These are phyloP conservation scores for Solanum hybrid DNA, from an alignment of 305 asterid species.

Conservation along the genomic window DNA sequence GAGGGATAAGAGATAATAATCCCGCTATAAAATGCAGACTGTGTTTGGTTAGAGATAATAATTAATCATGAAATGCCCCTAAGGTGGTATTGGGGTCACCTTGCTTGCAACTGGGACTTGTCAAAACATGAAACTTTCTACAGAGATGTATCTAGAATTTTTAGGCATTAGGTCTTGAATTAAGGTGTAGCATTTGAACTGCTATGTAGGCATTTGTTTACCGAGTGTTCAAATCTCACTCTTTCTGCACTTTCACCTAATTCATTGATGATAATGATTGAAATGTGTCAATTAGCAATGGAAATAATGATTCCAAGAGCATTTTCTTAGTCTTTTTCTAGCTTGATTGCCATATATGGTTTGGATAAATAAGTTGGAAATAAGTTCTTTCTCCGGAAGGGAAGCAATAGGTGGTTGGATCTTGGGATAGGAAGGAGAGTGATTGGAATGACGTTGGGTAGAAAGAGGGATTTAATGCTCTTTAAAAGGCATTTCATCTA, in stretches of 20 bases:
- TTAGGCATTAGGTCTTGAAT: neutral
- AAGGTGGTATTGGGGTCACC: neutral
- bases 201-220: neutral
- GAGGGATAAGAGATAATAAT: neutral
- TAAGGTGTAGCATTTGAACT: neutral
- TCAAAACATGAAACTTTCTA: neutral
- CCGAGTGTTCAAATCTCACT: neutral
- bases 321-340: neutral
- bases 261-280: neutral
- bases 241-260: neutral
- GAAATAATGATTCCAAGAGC: neutral
- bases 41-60: neutral
- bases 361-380: neutral
- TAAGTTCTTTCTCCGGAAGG: neutral
- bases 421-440: neutral
- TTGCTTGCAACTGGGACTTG: neutral
- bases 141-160: neutral
- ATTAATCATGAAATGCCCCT: neutral
- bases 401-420: neutral
- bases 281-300: neutral
- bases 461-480: neutral
- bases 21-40: neutral
- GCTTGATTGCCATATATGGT: neutral
- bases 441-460: neutral
- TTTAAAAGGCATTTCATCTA: neutral